Base-by-base conservation (phyloP, 495 filamentous ascomycete species). In the Penicillium diatomitis region DNA sequence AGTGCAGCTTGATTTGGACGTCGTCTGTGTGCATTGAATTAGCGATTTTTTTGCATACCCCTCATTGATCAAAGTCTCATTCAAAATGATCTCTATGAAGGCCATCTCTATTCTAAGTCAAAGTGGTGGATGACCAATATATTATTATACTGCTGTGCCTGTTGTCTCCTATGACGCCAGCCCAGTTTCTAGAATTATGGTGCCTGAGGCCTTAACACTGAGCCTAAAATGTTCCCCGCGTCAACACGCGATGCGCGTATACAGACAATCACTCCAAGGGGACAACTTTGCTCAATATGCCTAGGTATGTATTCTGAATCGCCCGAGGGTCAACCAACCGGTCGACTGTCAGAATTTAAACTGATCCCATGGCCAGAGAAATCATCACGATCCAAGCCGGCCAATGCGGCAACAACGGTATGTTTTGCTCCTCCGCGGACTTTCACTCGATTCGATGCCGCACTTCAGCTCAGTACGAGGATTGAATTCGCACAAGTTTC, bases 341-440 rank as follows among this genome's bases (percentile, higher is more conserved):
- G 6, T n/a, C 8, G 28, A 34, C 39, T 27, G 4, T 35, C 45
- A 6, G 48, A 30, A 12, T 48, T 53, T 20, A 54, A 34, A n/a
- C 31, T 32, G 31, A n/a, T 45, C 30, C 8, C n/a, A 39, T 47
- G 37, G 47, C 5, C 41, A 97, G 92, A 71, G 92, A 98, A 80
- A 97, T 98, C 63, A 98, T 98, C 68, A 98, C 94, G 35, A 86
- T 98, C 53, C 92, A 98, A 72, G 90, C 94, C 46, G 92, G 92
- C 78, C 92, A 98, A 69, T 98, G 92, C 80, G 92, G 92, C 78
- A 98, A 98, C 69, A 96, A 89, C 76, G 89, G 90, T 95, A 64
- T 73, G 86, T 58, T 48, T 39, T 41, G 42, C 54, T 48, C 55
- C 46, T 50, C 46, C 47, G 44, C 44, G 33, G 34, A 43, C 46